phyloP scores from a whole-genome alignment of 768 basidiomycete species.

The Lentinula raphanica region DNA sequence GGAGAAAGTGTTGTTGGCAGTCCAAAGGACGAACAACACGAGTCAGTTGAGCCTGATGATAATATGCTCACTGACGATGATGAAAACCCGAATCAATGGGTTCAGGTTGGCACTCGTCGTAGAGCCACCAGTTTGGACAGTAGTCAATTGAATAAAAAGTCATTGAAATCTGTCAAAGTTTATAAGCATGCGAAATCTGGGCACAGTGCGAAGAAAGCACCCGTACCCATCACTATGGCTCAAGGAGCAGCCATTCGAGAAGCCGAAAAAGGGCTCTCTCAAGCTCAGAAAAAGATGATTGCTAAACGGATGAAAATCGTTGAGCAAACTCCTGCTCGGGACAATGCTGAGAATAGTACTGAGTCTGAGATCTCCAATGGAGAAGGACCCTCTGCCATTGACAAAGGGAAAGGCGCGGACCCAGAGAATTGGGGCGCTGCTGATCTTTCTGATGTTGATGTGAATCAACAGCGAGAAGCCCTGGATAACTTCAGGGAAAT shows the following conservation, averaged over 20 bases:
- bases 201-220: not conserved
- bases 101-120: not conserved
- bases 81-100: not conserved
- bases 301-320: not conserved
- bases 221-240: not conserved
- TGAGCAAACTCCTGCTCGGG: not conserved
- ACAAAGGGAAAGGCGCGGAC: not conserved
- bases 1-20: too few species aligned
- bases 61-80: not conserved
- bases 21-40: too few species aligned
- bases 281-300: not conserved
- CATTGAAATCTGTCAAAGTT: too few species aligned
- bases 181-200: not conserved
- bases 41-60: too few species aligned
- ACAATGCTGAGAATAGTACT: not conserved
- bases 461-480: too few species aligned
- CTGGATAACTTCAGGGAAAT: not conserved
- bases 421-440: too few species aligned
- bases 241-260: not conserved
- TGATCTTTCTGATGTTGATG: too few species aligned
- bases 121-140: too few species aligned
- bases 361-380: not conserved
- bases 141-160: too few species aligned
- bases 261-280: not conserved
- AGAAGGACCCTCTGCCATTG: not conserved